These are phyloP conservation scores for Talaromyces wortmannii DNA, from an alignment of 495 filamentous ascomycete genomes.

Conservation along the genomic window DNA sequence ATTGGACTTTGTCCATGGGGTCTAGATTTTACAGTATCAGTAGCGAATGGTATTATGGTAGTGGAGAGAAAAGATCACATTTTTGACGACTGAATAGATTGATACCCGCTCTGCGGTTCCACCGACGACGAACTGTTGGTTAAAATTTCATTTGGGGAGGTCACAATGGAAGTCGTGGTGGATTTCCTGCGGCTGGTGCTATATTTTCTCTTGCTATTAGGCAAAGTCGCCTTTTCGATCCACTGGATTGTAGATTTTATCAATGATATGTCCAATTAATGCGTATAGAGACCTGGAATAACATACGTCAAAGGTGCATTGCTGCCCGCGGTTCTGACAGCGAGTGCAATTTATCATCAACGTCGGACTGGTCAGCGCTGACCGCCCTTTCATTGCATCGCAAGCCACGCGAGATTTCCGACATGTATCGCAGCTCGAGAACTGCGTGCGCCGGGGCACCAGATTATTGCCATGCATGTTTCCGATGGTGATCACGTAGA, in stretches of 20 bases:
- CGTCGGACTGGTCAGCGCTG: constrained; percentile 6
- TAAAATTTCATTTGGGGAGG: too few relatives aligned
- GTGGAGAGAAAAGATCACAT: too few relatives aligned
- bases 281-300: neutral
- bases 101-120: too few relatives aligned
- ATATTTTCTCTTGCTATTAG: constrained; percentile 5
- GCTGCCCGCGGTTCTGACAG: constrained; percentile 9
- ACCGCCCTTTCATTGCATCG: constrained; percentile 10
- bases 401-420: constrained; percentile 13
- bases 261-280: neutral
- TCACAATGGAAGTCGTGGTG: too few relatives aligned
- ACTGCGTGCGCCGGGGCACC: constrained; percentile 10
- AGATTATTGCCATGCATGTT: constrained; percentile 3
- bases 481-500: too few relatives aligned
- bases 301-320: constrained; percentile 12
- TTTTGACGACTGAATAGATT: too few relatives aligned
- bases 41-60: too few relatives aligned
- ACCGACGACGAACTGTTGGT: too few relatives aligned
- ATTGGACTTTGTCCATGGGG: neutral
- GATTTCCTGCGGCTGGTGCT: neutral
- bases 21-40: neutral
- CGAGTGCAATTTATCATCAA: constrained; percentile 8
- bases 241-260: neutral
- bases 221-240: constrained; percentile 4
- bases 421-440: constrained; percentile 13